A percentile compares a stretch with the other conserved stretches of the same genome.
Evolutionary conservation across 2,329 filamentous ascomycete genomes (phyloP).

Genomic region (Colletotrichum sp.): DNA sequence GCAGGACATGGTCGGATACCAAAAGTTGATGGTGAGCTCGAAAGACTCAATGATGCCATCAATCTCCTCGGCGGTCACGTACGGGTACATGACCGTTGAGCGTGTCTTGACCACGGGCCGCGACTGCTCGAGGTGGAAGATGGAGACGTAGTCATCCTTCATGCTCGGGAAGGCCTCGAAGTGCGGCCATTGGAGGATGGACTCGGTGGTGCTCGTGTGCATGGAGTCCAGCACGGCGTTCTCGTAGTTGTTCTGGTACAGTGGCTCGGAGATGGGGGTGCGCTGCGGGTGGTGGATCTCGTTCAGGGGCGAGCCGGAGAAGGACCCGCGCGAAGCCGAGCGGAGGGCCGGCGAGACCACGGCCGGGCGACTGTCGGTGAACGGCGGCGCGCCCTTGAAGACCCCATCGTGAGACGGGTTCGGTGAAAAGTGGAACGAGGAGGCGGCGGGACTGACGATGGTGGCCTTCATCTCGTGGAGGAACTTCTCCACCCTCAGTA

Average conservation of each 20-base stretch:
- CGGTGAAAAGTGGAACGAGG: constrained; percentile 7
- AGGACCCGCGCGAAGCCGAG: constrained; percentile 25
- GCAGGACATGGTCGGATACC: constrained; percentile 56
- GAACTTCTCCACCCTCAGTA: constrained; percentile 51
- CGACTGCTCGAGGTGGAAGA: constrained; percentile 53
- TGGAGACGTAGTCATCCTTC: constrained; percentile 45
- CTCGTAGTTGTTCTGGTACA: constrained; percentile 36
- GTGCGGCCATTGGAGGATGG: constrained; percentile 56
- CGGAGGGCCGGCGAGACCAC: constrained; percentile 25
- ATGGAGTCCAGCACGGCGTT: constrained; percentile 55
- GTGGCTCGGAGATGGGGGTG: constrained; percentile 26
- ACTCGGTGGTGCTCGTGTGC: constrained; percentile 56
- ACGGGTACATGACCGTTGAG: constrained; percentile 43
- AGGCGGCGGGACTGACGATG: constrained; percentile 34
- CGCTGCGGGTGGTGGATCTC: constrained; percentile 24
- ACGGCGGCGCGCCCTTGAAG: constrained; percentile 5
- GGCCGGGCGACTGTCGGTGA: constrained; percentile 9
- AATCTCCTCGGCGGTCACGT: constrained; percentile 45
- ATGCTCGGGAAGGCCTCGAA: constrained; percentile 50
- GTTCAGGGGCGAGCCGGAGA: constrained; percentile 24
- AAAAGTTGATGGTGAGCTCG: constrained; percentile 54
- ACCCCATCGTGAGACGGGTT: constrained; percentile 9
- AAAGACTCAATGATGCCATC: constrained; percentile 48
- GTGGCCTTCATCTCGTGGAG: constrained; percentile 49
- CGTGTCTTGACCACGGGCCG: constrained; percentile 39